Evolutionary conservation across 306 rosid species (phyloP).

Genomic region (Ochetophila trinervis): DNA sequence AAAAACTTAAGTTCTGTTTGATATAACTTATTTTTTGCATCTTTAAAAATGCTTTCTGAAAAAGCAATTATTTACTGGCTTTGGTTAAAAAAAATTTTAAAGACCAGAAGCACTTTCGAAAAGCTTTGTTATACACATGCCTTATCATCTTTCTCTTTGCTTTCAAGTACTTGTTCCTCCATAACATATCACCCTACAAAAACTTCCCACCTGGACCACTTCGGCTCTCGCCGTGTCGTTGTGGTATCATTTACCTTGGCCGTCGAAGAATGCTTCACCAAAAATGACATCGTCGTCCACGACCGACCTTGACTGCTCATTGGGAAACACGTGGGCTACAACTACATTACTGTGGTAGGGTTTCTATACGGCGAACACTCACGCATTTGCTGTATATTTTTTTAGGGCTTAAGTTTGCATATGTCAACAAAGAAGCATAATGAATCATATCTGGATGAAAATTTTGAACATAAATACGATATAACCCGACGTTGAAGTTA

Average conservation of each 20-base stretch:
- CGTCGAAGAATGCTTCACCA: conserved; percentile 56
- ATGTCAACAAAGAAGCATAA: too few species aligned
- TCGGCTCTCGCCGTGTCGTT: conserved; percentile 28
- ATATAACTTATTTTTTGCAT: too few species aligned
- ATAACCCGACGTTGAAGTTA: too few species aligned
- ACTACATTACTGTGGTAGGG: conserved; percentile 26
- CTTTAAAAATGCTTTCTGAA: too few species aligned
- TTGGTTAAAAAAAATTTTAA: too few species aligned
- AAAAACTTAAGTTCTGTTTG: too few species aligned
- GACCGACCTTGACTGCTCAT: conserved; percentile 25
- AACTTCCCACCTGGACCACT: neutral
- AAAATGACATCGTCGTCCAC: conserved; percentile 48
- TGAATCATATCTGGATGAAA: too few species aligned
- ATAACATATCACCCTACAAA: neutral
- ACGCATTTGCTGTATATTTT: conserved; percentile 73
- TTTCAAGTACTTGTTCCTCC: neutral
- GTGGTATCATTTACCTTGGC: conserved; percentile 41
- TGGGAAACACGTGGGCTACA: conserved; percentile 38
- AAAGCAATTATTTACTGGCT: too few species aligned
- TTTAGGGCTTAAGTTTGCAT: too few species aligned
- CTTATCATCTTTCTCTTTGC: neutral
- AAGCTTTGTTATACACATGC: neutral
- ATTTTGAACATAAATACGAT: too few species aligned
- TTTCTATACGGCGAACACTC: conserved; percentile 63
- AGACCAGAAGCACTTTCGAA: too few species aligned